These are phyloP conservation scores for Thalassiosira hispida DNA, from an alignment of 352 stramenopile species.

Conservation along the genomic window DNA sequence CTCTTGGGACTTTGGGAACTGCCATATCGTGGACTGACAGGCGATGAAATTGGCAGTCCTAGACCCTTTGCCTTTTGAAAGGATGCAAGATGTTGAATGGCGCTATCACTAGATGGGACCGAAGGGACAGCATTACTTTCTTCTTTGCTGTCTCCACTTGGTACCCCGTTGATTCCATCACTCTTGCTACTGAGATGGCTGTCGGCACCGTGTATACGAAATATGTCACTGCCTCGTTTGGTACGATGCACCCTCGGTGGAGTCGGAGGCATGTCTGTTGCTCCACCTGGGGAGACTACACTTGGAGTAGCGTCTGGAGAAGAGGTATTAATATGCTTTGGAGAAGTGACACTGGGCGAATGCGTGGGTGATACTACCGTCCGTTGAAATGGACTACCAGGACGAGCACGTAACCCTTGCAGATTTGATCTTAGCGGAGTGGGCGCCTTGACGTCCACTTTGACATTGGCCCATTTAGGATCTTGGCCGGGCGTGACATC, in stretches of 20 bases:
- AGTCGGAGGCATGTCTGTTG: not conserved
- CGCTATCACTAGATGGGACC: constrained; percentile 30
- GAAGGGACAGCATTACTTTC: constrained; percentile 3
- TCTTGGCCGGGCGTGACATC: constrained; percentile 8
- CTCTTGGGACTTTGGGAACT: not conserved
- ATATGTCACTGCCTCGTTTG: constrained; percentile 10
- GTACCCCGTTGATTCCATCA: not conserved
- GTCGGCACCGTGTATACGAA: constrained; percentile 28
- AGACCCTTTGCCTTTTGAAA: constrained; percentile 3
- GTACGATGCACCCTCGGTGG: constrained; percentile 13
- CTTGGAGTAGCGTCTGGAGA: not conserved
- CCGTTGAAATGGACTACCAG: not conserved
- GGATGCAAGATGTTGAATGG: constrained; percentile 28
- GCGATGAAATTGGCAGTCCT: not conserved
- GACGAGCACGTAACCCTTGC: not conserved
- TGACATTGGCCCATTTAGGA: constrained; percentile 11
- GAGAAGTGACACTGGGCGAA: no score
- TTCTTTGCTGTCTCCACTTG: not conserved
- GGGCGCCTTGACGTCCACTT: constrained; percentile 12
- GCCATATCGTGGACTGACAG: not conserved
- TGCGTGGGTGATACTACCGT: not conserved
- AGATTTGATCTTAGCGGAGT: constrained; percentile 18
- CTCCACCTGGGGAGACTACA: not conserved
- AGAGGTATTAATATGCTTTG: no score
- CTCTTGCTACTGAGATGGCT: constrained; percentile 28